Percentiles rank a stretch among this genome's conserved stretches.
phyloP scores from a whole-genome alignment of 2,329 filamentous ascomycete species.

The Monilinia vaccinii-corymbosi region DNA sequence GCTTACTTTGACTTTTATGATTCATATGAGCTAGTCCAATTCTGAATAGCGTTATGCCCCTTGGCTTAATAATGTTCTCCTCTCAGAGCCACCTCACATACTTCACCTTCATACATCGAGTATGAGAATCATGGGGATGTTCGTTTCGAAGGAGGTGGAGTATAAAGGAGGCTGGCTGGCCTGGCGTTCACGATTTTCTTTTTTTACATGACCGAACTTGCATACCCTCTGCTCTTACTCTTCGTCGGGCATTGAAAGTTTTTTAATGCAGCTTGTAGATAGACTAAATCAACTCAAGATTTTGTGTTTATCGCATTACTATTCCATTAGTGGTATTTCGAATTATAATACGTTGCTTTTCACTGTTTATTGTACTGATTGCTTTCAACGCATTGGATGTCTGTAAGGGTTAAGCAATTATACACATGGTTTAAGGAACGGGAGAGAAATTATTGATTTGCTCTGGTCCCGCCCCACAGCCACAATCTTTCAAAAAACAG shows the following conservation, averaged over 20 bases:
- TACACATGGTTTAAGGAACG: not conserved
- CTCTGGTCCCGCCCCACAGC: not conserved
- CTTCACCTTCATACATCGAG: not conserved
- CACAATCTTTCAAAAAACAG: not conserved
- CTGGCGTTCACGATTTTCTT: conserved; percentile 5
- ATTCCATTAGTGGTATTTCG: not conserved
- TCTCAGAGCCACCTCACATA: not conserved
- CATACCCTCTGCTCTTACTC: conserved; percentile 11
- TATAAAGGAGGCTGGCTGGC: not conserved
- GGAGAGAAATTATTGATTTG: not conserved
- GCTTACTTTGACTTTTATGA: not conserved
- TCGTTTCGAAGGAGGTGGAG: not conserved
- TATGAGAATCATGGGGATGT: conserved; percentile 5
- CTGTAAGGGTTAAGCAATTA: not conserved
- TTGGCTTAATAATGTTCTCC: conserved; percentile 1
- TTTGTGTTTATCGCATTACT: not conserved
- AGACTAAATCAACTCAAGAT: conserved; percentile 6
- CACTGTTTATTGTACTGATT: not conserved
- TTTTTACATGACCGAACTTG: conserved; percentile 8
- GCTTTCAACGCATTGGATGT: not conserved
- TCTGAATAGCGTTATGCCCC: conserved; percentile 9
- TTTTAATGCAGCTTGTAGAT: conserved; percentile 10
- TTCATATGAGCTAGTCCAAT: conserved; percentile 6
- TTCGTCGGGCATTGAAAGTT: conserved; percentile 8
- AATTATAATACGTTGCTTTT: not conserved